Evolutionary conservation across 179 eudicot species (phyloP).

Genomic region (Spergularia azorica): DNA sequence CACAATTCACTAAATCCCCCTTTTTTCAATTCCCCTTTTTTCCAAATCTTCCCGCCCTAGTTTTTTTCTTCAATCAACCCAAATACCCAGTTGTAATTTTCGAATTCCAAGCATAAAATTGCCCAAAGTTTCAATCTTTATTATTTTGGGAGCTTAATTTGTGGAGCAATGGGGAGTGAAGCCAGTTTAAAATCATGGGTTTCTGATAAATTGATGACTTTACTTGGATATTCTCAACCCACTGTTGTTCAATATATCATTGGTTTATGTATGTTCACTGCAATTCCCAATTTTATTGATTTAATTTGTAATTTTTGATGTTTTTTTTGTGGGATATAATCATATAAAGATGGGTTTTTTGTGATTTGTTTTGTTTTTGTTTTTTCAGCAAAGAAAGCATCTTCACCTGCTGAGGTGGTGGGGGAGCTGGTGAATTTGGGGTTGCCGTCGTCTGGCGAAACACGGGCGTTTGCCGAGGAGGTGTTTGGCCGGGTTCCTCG

Average conservation of each 20-base stretch:
- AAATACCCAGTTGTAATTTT: too few relatives aligned
- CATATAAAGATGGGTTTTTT: too few relatives aligned
- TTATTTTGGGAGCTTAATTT: too few relatives aligned
- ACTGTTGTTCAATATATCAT: conserved; percentile 74
- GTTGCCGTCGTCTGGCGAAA: conserved; percentile 53
- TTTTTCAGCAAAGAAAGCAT: conserved; percentile 71
- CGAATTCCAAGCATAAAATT: too few relatives aligned
- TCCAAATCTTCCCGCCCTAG: too few relatives aligned
- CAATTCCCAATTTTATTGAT: not conserved
- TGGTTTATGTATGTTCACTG: conserved; percentile 36
- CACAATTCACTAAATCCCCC: too few relatives aligned
- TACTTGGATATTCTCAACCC: conserved; percentile 70
- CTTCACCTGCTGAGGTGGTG: conserved; percentile 63
- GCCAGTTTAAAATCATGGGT: conserved; percentile 76
- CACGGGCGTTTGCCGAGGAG: conserved; percentile 73
- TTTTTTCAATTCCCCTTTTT: too few relatives aligned
- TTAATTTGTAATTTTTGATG: not conserved
- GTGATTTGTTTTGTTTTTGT: not conserved
- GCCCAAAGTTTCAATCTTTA: too few relatives aligned
- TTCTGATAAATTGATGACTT: conserved; percentile 78
- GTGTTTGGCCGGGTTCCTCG: conserved; percentile 70
- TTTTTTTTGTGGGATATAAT: not conserved
- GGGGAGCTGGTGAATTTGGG: conserved; percentile 60
- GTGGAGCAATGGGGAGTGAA: conserved; percentile 37
- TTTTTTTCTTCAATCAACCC: too few relatives aligned